These are phyloP conservation scores for Blepharisma stoltei DNA, from an alignment of 73 alveolate species.

Conservation along the genomic window DNA sequence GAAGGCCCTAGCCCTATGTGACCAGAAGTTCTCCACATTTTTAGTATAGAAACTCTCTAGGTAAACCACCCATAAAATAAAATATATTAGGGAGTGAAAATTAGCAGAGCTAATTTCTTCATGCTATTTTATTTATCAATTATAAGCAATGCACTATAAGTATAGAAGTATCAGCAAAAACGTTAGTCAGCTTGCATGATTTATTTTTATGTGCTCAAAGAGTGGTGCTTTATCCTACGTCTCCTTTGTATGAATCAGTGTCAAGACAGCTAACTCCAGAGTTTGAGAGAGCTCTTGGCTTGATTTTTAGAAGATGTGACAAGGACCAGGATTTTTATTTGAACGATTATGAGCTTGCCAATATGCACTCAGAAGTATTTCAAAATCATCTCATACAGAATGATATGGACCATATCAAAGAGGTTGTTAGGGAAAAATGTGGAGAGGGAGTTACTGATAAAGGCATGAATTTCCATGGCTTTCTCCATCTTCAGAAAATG, in stretches of 20 bases:
- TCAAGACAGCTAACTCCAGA: conserved; percentile 47
- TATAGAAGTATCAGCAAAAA: conserved; percentile 60
- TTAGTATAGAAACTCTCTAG: no score
- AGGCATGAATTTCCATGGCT: conserved; percentile 58
- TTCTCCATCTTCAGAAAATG: conserved; percentile 39
- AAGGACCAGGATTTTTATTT: conserved; percentile 39
- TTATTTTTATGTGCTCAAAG: conserved; percentile 58
- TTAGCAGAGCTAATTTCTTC: no score
- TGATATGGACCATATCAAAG: conserved; percentile 54
- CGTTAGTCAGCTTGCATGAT: conserved; percentile 45
- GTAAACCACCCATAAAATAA: no score
- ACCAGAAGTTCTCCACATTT: not conserved
- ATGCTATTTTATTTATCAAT: no score
- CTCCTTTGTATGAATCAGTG: conserved; percentile 57
- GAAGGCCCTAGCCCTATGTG: no score
- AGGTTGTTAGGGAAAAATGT: conserved; percentile 41
- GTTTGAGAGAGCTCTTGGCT: conserved; percentile 49
- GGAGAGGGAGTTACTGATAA: not conserved
- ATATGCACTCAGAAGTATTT: conserved; percentile 50
- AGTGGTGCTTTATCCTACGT: conserved; percentile 62
- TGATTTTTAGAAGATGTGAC: conserved; percentile 64
- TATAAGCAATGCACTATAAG: conserved; percentile 57
- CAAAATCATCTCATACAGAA: conserved; percentile 35
- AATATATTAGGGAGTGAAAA: no score
- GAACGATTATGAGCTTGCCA: conserved; percentile 45